Base-by-base conservation (phyloP, 306 rosid genomes). In the Dryas octopetala region DNA sequence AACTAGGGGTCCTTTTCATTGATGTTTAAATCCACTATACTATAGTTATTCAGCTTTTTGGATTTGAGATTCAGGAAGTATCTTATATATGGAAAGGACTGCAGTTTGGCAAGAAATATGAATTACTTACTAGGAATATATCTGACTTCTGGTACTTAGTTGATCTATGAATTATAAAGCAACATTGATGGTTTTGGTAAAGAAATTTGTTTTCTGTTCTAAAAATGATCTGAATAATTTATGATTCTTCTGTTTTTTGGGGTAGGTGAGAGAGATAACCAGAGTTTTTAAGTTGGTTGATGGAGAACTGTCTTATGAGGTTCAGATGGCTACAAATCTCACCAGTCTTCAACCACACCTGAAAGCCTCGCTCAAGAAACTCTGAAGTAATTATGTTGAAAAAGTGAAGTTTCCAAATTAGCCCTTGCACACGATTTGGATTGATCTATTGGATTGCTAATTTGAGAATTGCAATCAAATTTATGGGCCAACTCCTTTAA, bases 251-350 rank as follows among this genome's bases (percentile, higher is more conserved):
- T 19, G 19, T 48, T 68, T 67, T 68, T 15, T 26, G 61, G n/a
- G 6, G n/a, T 82, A 93, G 97, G 98, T 90, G 80, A 88, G 46
- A 67, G 87, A 89, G 81, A 93, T 86, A 58, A 62, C 64, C 72
- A 79, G 98, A 74, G 73, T 75, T 78, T 89, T 89, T 54, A 71
- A 80, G 84, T 45, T 90, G 28, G 86, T 80, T 79, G 91, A 88
- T 60, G 93, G 83, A 62, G 79, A 66, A 61, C 85, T 93, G 70
- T 74, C 85, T 55, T 93, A 93, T 62, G 90, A 81, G 41, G 91
- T 93, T 87, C 83, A 87, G 79, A 89, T 93, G 95, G 91, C 98
- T 70, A 93, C 98, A 49, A 76, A 85, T 77, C 68, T 79, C 66
- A 76, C 86, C 16, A 69, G 80, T 64, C 92, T 92, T 71, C 84